Conservation (phyloP, 345 rosid species). For the Lepidium africanum region DNA sequence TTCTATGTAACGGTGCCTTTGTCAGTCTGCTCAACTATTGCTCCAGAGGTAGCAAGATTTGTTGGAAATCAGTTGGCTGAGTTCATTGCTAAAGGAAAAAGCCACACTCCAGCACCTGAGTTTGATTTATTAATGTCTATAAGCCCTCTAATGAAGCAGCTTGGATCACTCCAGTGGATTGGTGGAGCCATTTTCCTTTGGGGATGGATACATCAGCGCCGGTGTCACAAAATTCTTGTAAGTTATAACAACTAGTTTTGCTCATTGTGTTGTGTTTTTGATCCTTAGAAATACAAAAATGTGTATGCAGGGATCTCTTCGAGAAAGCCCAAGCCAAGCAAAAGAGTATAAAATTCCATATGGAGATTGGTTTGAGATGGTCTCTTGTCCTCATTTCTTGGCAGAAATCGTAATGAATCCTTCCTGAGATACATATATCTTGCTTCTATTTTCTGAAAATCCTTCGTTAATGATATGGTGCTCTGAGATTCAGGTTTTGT, state of each 20-base stretch:
- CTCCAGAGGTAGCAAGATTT: conserved; percentile 39
- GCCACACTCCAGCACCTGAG: conserved; percentile 20
- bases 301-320: conserved; percentile 45
- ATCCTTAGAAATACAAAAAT: not conserved
- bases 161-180: conserved; percentile 53
- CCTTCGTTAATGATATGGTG: not conserved
- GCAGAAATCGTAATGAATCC: conserved; percentile 60
- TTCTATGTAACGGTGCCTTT: conserved; percentile 53
- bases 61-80: conserved; percentile 28
- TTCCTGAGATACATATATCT: not conserved
- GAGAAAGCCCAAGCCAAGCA: conserved; percentile 28
- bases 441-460: not conserved
- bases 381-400: conserved; percentile 68
- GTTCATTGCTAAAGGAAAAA: conserved; percentile 40
- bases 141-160: conserved; percentile 41
- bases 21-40: conserved; percentile 46
- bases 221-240: conserved; percentile 63
- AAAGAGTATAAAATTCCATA: conserved; percentile 44
- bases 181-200: conserved; percentile 54
- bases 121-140: conserved; percentile 34
- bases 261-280: not conserved
- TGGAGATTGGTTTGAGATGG: conserved; percentile 82
- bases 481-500: conserved; percentile 44
- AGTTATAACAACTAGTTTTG: not conserved
- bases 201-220: conserved; percentile 72